These are phyloP conservation scores for Trichoderma gracile DNA, from an alignment of 2,329 filamentous ascomycete species.

Conservation along the genomic window DNA sequence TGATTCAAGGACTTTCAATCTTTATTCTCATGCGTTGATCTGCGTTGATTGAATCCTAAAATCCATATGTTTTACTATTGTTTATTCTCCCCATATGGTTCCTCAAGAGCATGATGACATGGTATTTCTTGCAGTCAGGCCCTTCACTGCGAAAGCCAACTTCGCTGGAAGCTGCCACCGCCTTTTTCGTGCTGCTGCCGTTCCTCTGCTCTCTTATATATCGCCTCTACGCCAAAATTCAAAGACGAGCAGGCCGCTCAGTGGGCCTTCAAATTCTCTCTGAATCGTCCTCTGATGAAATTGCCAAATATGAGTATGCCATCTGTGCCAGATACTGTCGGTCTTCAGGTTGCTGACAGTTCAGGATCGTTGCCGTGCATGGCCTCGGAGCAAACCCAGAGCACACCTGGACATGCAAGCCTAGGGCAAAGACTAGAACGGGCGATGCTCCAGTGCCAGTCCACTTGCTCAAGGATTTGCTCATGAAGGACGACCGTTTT, in stretches of 20 bases:
- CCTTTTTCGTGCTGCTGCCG: neutral
- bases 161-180: neutral
- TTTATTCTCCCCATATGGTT: too few relatives aligned
- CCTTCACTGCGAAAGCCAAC: neutral
- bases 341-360: neutral
- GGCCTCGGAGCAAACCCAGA: conserved; percentile 29
- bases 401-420: conserved; percentile 27
- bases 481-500: conserved; percentile 25
- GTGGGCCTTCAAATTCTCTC: neutral
- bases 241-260: neutral
- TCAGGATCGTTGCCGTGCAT: conserved; percentile 30
- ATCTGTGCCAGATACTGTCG: neutral
- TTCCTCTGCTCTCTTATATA: accelerated
- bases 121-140: neutral
- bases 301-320: neutral
- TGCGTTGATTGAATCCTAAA: accelerated
- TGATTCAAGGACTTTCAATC: too few relatives aligned
- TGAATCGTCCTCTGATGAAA: neutral
- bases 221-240: neutral
- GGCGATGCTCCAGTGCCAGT: neutral
- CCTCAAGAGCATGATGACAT: neutral
- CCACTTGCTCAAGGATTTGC: conserved; percentile 28
- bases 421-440: neutral
- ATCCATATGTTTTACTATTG: too few relatives aligned
- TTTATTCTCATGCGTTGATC: neutral